Evolutionary conservation across 2,329 filamentous ascomycete genomes (phyloP), one percentile per base, ranked within the genome.

Genomic region (Aspergillus versicolor): DNA sequence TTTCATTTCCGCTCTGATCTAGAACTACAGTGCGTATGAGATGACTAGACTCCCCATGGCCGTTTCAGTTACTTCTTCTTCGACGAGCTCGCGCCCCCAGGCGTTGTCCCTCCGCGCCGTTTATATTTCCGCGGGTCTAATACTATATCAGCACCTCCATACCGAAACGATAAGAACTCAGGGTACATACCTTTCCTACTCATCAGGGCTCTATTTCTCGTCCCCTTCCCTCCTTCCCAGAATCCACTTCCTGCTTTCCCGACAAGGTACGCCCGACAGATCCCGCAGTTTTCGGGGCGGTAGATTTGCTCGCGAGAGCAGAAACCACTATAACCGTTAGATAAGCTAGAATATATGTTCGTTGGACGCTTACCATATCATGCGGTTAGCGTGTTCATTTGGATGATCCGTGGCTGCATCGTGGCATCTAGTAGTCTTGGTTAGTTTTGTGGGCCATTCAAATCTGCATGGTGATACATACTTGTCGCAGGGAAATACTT

Each of bases 201-300:
- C 90, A 92, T 92, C 66, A 81, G 76, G 32, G 75, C 76, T 72
- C 80, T 84, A 69, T 92, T 88, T 59, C 90, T 79, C n/a, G 89
- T 92, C 1, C 89, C 89, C 71, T 89, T 91, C 1, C 91, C 91
- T 11, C 91, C 91, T 77, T 95, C 91, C 91, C 91, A 95, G 74
- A 92, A 95, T 0, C 91, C 91, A 43, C 78, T 78, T 7, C 78
- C 78, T 3, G 84, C 84, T 67, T 85, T 87, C 62, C 89, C 86
- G 52, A 92, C 81, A 12, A 94, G 82, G 49, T 81, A 83, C 34
- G 86, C 79, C 48, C 87, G 88, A 68, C 91, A 95, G 67, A 90
- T 85, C 1, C 79, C 81, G 71, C 91, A 95, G 59, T 88, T 86
- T 68, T 92, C 89, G 1, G 88, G 86, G 21, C 86, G 79, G 73